These are phyloP conservation scores for Aegilops tauschii DNA, from an alignment of 176 grass and related monocot genomes.

Conservation along the genomic window DNA sequence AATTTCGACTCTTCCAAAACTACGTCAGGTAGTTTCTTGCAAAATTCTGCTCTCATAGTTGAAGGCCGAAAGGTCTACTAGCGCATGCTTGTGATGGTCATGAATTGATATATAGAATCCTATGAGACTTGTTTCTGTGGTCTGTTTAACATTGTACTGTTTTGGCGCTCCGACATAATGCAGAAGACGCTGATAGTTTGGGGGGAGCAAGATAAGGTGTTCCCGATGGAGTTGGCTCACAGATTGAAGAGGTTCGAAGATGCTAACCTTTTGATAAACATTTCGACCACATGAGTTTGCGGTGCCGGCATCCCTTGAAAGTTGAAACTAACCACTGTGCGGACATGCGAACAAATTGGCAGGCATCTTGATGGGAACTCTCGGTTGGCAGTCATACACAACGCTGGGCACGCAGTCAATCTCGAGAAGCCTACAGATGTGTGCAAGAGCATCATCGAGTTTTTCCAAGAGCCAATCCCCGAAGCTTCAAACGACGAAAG, in stretches of 20 bases:
- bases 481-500: constrained; percentile 18
- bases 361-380: constrained; percentile 78
- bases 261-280: background rate
- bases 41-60: background rate
- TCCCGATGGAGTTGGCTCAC: constrained; percentile 87
- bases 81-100: background rate
- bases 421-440: constrained; percentile 79
- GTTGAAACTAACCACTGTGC: background rate
- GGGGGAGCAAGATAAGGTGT: constrained; percentile 82
- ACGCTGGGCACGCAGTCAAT: constrained; percentile 91
- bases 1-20: constrained; percentile 69
- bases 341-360: constrained; percentile 16
- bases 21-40: constrained; percentile 55
- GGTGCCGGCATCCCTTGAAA: background rate
- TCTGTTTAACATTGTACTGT: background rate
- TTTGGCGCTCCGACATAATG: background rate
- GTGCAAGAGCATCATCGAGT: constrained; percentile 55
- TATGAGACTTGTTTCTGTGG: background rate
- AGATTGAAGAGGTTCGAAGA: constrained; percentile 68
- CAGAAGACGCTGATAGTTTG: constrained; percentile 74
- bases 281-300: background rate
- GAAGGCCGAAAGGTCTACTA: background rate
- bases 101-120: background rate
- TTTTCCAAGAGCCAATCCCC: constrained; percentile 34
- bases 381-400: constrained; percentile 61